Conservation (phyloP, 306 rosid genomes). For the Oemleria cerasiformis region DNA sequence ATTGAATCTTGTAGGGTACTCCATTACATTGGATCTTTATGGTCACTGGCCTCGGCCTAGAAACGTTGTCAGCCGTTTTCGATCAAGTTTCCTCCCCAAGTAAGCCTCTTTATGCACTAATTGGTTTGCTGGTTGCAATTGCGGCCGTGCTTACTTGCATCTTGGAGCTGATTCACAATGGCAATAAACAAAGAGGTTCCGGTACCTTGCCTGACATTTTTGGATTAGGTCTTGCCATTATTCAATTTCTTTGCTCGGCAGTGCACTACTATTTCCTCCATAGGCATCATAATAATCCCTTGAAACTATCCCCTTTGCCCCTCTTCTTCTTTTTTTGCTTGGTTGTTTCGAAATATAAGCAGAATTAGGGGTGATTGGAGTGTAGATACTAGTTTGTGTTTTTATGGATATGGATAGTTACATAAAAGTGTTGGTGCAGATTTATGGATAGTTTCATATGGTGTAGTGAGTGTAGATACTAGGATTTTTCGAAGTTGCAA, state of each 20-base stretch:
- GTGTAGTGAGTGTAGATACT: too few species aligned
- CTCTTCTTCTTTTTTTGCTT: background rate
- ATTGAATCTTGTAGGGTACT: background rate
- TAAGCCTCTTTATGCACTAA: background rate
- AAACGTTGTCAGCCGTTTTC: background rate
- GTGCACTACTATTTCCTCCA: background rate
- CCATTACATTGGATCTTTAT: background rate
- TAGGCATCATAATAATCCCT: background rate
- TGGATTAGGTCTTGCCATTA: background rate
- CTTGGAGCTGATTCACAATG: background rate
- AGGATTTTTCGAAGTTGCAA: too few species aligned
- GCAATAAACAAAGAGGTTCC: background rate
- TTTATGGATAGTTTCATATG: too few species aligned
- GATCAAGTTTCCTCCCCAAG: slow-evolving; percentile 4
- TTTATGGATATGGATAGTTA: too few species aligned
- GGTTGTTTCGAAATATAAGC: slow-evolving; percentile 10
- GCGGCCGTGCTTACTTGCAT: background rate
- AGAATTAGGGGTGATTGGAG: too few species aligned
- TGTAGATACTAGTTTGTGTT: too few species aligned
- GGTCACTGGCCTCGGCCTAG: background rate
- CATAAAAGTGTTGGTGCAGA: too few species aligned
- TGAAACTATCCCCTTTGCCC: slow-evolving; percentile 1
- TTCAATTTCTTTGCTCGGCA: slow-evolving; percentile 2
- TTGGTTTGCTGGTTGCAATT: background rate
- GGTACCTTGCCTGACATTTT: slow-evolving; percentile 4